Evolutionary conservation across 305 asterid species (phyloP).

Genomic region (Lippia alba): DNA sequence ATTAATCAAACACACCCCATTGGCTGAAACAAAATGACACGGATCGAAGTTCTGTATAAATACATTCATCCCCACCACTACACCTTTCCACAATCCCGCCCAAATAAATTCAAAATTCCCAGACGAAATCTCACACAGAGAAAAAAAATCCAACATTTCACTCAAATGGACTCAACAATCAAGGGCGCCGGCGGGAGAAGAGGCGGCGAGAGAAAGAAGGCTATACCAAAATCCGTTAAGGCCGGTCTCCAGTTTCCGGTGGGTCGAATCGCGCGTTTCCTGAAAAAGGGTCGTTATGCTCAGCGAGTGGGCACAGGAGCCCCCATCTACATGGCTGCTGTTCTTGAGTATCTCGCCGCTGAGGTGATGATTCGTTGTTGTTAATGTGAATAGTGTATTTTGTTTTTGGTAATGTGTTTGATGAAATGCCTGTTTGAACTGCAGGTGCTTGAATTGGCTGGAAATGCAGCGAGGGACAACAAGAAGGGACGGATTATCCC

Average conservation of each 20-base stretch:
- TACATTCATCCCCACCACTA: not conserved
- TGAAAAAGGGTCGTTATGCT: constrained; percentile 37
- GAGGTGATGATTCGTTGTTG: constrained; percentile 22
- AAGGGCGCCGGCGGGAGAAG: constrained; percentile 32
- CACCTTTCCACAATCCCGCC: not conserved
- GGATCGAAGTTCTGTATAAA: constrained; percentile 29
- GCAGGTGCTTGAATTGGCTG: constrained; percentile 45
- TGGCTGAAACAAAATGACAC: constrained; percentile 5
- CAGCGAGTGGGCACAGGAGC: constrained; percentile 39
- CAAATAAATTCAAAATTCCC: not conserved
- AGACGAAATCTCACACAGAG: not conserved
- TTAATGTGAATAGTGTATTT: not conserved
- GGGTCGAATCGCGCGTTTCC: constrained; percentile 37
- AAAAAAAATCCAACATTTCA: not conserved
- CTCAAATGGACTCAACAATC: not conserved
- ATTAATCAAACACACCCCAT: not conserved
- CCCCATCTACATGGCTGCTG: constrained; percentile 40
- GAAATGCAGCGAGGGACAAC: constrained; percentile 46
- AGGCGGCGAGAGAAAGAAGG: constrained; percentile 39
- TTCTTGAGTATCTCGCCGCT: constrained; percentile 44
- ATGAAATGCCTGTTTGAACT: not conserved
- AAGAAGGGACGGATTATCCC: constrained; percentile 41
- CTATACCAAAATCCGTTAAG: constrained; percentile 37
- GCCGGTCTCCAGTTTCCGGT: constrained; percentile 46
- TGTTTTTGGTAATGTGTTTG: not conserved